A percentile compares a stretch with the other conserved stretches of the same genome.
These are phyloP conservation scores for Chalaropsis thielavioides DNA, from an alignment of 2,329 filamentous ascomycete species.

Conservation along the genomic window DNA sequence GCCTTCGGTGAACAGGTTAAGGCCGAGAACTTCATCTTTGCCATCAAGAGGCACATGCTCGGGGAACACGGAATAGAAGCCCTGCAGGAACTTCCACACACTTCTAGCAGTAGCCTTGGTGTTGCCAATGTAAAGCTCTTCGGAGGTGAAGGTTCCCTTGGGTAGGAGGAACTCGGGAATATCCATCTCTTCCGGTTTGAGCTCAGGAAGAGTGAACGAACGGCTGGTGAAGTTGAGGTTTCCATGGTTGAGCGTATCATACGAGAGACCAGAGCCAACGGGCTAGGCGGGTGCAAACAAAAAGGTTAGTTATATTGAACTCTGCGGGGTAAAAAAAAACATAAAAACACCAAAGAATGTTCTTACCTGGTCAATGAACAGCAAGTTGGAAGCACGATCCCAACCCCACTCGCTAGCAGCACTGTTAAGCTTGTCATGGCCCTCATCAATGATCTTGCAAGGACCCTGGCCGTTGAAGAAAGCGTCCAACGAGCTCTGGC, in stretches of 20 bases:
- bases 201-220: conserved; percentile 24
- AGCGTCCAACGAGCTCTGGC: conserved; percentile 48
- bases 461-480: conserved; percentile 47
- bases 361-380: conserved; percentile 38
- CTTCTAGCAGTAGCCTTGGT: conserved; percentile 42
- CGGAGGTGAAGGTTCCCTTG: conserved; percentile 9
- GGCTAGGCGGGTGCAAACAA: conserved; percentile 28
- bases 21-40: neutral
- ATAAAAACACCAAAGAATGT: conserved; percentile 29
- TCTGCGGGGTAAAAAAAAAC: neutral
- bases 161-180: conserved; percentile 21
- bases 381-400: conserved; percentile 41
- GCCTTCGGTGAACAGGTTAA: conserved; percentile 55
- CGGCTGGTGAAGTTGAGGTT: conserved; percentile 37
- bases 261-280: conserved; percentile 55
- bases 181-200: conserved; percentile 26
- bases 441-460: conserved; percentile 33
- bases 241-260: conserved; percentile 48
- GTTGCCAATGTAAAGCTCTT: conserved; percentile 36
- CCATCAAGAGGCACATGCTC: conserved; percentile 35
- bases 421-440: conserved; percentile 34
- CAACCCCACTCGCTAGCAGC: conserved; percentile 48
- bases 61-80: conserved; percentile 44
- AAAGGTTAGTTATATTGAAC: conserved; percentile 25
- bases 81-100: conserved; percentile 52